These are phyloP conservation scores for Hawksworthiomyces lignivorus DNA, from an alignment of 2,329 filamentous ascomycete genomes.

Conservation along the genomic window DNA sequence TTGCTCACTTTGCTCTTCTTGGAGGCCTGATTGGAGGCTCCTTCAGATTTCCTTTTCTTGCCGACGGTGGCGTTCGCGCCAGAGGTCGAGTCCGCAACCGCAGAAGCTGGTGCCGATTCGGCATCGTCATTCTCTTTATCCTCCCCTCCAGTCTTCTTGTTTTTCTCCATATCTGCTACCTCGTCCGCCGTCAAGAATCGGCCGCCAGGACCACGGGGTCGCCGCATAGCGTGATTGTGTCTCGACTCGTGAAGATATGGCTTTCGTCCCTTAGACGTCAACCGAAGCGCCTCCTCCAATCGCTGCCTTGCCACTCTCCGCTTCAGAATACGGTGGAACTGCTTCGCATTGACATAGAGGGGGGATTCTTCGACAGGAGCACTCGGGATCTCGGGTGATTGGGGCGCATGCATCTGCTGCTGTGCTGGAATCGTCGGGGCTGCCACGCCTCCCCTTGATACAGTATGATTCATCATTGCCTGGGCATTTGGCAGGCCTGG, in stretches of 20 bases:
- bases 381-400: slow-evolving; percentile 73
- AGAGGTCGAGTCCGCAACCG: slow-evolving; percentile 17
- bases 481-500: slow-evolving; percentile 67
- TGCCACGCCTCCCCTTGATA: slow-evolving; percentile 39
- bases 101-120: slow-evolving; percentile 15
- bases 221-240: slow-evolving; percentile 96
- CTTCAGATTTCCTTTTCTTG: slow-evolving; percentile 55
- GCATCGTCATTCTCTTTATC: slow-evolving; percentile 27
- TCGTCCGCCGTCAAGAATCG: slow-evolving; percentile 96
- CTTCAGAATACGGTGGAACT: slow-evolving; percentile 96
- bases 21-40: slow-evolving; percentile 36
- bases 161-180: slow-evolving; percentile 77
- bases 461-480: slow-evolving; percentile 65
- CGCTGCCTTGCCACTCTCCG: slow-evolving; percentile 86
- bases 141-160: slow-evolving; percentile 27
- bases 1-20: slow-evolving; percentile 44
- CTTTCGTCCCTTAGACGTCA: slow-evolving; percentile 93
- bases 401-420: slow-evolving; percentile 59
- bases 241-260: slow-evolving; percentile 95
- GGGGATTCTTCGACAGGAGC: slow-evolving; percentile 79
- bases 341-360: slow-evolving; percentile 96
- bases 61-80: slow-evolving; percentile 28
- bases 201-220: slow-evolving; percentile 86
- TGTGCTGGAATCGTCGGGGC: slow-evolving; percentile 55
- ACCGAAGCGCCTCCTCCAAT: slow-evolving; percentile 81